phyloP scores from a whole-genome alignment of 129 eudicot species.

The Deinandra increscens region DNA sequence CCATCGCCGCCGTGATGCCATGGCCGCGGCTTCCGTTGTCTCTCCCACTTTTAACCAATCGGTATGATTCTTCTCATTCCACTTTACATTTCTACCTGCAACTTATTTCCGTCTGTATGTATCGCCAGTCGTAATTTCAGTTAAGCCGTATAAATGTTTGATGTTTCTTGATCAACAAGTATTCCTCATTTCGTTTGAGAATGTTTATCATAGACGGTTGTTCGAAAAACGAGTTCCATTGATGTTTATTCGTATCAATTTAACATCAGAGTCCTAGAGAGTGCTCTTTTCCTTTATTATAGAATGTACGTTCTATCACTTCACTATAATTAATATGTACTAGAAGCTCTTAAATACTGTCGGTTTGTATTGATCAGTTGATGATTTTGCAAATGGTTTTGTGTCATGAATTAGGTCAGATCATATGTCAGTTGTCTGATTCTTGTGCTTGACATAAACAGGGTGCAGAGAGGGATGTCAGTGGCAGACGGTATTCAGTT shows the following conservation, averaged over 20 bases:
- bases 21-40: constrained; percentile 33
- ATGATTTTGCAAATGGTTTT: neutral
- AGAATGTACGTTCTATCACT: too few species aligned
- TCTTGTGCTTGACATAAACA: constrained; percentile 30
- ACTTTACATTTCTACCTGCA: neutral
- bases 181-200: neutral
- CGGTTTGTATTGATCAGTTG: neutral
- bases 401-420: neutral
- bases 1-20: constrained; percentile 43
- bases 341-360: too few species aligned
- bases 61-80: constrained; percentile 33
- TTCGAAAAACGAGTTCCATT: too few species aligned
- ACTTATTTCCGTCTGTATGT: neutral
- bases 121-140: neutral
- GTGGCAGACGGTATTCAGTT: constrained; percentile 58
- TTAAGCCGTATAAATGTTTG: neutral
- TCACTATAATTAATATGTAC: too few species aligned
- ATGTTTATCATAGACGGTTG: neutral
- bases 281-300: too few species aligned
- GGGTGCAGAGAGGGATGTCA: constrained; percentile 47
- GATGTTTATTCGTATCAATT: neutral
- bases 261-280: neutral
- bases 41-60: constrained; percentile 34
- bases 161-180: neutral
- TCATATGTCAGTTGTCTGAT: neutral